Evolutionary conservation across 1,284 basidiomycete genomes (phyloP).

Genomic region (Apiotrichum gracile): DNA sequence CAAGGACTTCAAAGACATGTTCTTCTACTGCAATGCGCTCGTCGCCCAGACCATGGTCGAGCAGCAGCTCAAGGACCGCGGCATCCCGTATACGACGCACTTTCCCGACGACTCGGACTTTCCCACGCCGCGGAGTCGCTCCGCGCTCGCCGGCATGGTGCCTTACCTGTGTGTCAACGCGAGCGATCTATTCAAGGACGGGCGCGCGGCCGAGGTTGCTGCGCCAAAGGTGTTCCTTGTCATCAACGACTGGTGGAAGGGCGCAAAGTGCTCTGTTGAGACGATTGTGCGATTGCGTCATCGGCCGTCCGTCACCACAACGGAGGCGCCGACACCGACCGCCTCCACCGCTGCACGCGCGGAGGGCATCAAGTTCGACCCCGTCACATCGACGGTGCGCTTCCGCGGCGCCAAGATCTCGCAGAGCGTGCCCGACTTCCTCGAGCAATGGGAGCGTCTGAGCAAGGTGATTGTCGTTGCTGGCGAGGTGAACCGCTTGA

Average conservation of each 20-base stretch:
- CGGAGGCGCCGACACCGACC: slow-evolving; percentile 46
- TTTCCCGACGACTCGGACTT: slow-evolving; percentile 49
- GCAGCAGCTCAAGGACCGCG: slow-evolving; percentile 72
- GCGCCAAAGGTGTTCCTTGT: slow-evolving; percentile 85
- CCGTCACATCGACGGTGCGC: slow-evolving; percentile 72
- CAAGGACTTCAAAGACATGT: slow-evolving; percentile 38
- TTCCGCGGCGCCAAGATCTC: slow-evolving; percentile 79
- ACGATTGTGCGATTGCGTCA: slow-evolving; percentile 63
- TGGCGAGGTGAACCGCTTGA: slow-evolving; percentile 78
- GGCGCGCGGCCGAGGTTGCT: slow-evolving; percentile 76
- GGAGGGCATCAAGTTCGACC: slow-evolving; percentile 70
- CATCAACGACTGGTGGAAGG: slow-evolving; percentile 84
- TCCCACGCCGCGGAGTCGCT: slow-evolving; percentile 19
- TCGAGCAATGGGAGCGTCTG: slow-evolving; percentile 83
- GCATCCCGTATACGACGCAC: slow-evolving; percentile 70
- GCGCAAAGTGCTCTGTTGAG: slow-evolving; percentile 56
- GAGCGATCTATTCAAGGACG: slow-evolving; percentile 68
- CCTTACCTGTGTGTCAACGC: slow-evolving; percentile 77
- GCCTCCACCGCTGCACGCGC: slow-evolving; percentile 12
- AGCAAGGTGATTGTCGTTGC: slow-evolving; percentile 89
- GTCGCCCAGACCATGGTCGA: slow-evolving; percentile 86
- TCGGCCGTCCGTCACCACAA: slow-evolving; percentile 65
- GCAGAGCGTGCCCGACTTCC: slow-evolving; percentile 77
- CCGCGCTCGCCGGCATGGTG: slow-evolving; percentile 53
- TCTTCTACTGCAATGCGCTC: slow-evolving; percentile 55